Conservation (phyloP, 2,329 filamentous ascomycete species). For the Claviceps cyperi region DNA sequence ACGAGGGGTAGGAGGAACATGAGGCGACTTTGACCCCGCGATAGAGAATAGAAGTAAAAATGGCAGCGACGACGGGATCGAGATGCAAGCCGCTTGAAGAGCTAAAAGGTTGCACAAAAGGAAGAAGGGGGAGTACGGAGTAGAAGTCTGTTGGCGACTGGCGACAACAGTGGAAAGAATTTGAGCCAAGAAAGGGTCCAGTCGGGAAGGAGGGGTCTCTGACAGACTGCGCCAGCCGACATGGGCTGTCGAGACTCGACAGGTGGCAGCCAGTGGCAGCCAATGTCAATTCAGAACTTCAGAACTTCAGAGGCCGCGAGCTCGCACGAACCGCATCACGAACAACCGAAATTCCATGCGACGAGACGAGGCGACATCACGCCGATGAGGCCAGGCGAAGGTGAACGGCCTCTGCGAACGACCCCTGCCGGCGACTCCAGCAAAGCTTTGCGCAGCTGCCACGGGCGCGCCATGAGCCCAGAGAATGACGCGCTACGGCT, state of each 20-base stretch:
- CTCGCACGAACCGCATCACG: too few relatives aligned
- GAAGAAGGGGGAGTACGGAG: background rate
- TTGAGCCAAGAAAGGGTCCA: slow-evolving; percentile 4
- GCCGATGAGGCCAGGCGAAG: too few relatives aligned
- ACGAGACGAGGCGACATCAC: too few relatives aligned
- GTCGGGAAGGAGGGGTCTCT: slow-evolving; percentile 3
- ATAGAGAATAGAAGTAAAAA: background rate
- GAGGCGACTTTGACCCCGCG: slow-evolving; percentile 4
- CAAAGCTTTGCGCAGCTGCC: too few relatives aligned
- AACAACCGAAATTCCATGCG: too few relatives aligned
- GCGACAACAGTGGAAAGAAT: background rate
- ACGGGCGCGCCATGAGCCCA: too few relatives aligned
- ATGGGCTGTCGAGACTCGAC: background rate
- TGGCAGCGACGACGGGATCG: background rate
- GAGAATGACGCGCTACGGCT: too few relatives aligned
- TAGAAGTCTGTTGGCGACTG: background rate
- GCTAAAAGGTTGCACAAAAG: slow-evolving; percentile 5
- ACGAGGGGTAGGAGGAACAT: background rate
- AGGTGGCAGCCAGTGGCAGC: too few relatives aligned
- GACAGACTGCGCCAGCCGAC: background rate
- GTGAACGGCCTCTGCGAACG: too few relatives aligned
- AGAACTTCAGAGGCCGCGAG: too few relatives aligned
- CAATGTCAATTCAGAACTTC: too few relatives aligned
- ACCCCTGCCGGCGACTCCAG: too few relatives aligned
- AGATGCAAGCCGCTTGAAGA: background rate